Evolutionary conservation across 2,329 filamentous ascomycete genomes (phyloP).

Genomic region (Hypoxylon sp.): DNA sequence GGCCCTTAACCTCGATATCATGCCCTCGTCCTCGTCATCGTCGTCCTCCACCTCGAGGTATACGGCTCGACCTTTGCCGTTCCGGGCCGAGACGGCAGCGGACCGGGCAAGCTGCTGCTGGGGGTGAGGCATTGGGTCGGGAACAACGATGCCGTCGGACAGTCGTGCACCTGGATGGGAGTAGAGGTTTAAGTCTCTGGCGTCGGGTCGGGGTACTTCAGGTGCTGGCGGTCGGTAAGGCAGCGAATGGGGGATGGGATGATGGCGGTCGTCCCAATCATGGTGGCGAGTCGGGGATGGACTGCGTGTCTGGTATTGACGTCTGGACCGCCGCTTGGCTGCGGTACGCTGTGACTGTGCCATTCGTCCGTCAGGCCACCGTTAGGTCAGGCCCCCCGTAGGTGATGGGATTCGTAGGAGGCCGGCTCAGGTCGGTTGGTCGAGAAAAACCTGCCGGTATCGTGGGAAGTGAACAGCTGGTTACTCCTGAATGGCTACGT

Average conservation of each 20-base stretch:
- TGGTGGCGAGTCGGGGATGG: slow-evolving; percentile 42
- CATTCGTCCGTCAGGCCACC: slow-evolving; percentile 45
- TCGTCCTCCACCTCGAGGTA: slow-evolving; percentile 38
- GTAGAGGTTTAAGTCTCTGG: slow-evolving; percentile 37
- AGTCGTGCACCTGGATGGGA: slow-evolving; percentile 40
- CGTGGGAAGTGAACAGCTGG: slow-evolving; percentile 47
- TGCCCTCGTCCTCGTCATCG: slow-evolving; percentile 37
- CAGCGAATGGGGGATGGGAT: slow-evolving; percentile 45
- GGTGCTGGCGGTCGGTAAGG: slow-evolving; percentile 46
- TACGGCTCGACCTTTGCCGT: slow-evolving; percentile 38
- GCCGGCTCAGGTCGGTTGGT: slow-evolving; percentile 39
- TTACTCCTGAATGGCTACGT: slow-evolving; percentile 46
- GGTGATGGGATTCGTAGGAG: slow-evolving; percentile 37
- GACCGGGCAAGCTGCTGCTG: slow-evolving; percentile 39
- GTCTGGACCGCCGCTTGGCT: slow-evolving; percentile 43
- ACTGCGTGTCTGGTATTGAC: slow-evolving; percentile 39
- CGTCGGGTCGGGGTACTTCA: slow-evolving; percentile 48
- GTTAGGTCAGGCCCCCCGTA: slow-evolving; percentile 43
- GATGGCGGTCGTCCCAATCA: slow-evolving; percentile 45
- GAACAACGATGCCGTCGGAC: slow-evolving; percentile 38
- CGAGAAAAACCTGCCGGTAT: slow-evolving; percentile 40
- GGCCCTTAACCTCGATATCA: slow-evolving; percentile 40
- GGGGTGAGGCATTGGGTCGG: slow-evolving; percentile 44
- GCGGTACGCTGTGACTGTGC: slow-evolving; percentile 42
- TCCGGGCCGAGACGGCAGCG: slow-evolving; percentile 36